phyloP scores from a whole-genome alignment of 305 asterid genomes.

The Nicotiana rustica region DNA sequence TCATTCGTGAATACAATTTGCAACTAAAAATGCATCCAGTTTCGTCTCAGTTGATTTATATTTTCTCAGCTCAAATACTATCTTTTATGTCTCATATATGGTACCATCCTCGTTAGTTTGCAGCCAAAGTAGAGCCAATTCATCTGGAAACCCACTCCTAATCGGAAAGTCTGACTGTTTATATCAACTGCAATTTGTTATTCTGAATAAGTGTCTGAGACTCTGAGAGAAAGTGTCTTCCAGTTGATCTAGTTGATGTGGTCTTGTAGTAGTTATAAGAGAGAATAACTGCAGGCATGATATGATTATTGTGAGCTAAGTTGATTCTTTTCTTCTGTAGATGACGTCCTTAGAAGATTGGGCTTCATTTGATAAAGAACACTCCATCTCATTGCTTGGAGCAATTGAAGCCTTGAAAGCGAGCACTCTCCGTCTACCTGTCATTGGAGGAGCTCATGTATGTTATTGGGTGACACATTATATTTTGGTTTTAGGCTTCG shows the following conservation, averaged over 20 bases:
- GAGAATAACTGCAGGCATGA: slow-evolving; percentile 10
- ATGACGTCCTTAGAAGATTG: slow-evolving; percentile 71
- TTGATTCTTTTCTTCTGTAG: slow-evolving; percentile 47
- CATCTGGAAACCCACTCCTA: not conserved
- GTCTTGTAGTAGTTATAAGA: slow-evolving; percentile 1
- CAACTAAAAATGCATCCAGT: slow-evolving; percentile 17
- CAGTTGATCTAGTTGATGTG: slow-evolving; percentile 1
- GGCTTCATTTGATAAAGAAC: slow-evolving; percentile 78
- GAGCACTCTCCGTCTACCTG: slow-evolving; percentile 93
- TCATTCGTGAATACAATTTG: not conserved
- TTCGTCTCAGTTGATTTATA: not conserved
- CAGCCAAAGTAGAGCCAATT: slow-evolving; percentile 20
- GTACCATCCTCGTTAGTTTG: not conserved
- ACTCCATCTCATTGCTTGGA: slow-evolving; percentile 71
- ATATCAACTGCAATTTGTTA: not conserved
- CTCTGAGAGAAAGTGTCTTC: not conserved
- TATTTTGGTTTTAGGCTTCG: slow-evolving; percentile 5
- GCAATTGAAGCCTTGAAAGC: slow-evolving; percentile 93
- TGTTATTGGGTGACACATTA: slow-evolving; percentile 35
- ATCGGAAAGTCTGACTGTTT: not conserved
- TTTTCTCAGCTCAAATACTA: not conserved
- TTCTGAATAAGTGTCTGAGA: not conserved
- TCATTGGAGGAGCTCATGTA: slow-evolving; percentile 84
- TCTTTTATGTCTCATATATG: not conserved
- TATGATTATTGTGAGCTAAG: slow-evolving; percentile 2